Evolutionary conservation across 805 yeast species (phyloP), one percentile per base, ranked within the genome.

Genomic region (Kluyveromyces aestuarii): DNA sequence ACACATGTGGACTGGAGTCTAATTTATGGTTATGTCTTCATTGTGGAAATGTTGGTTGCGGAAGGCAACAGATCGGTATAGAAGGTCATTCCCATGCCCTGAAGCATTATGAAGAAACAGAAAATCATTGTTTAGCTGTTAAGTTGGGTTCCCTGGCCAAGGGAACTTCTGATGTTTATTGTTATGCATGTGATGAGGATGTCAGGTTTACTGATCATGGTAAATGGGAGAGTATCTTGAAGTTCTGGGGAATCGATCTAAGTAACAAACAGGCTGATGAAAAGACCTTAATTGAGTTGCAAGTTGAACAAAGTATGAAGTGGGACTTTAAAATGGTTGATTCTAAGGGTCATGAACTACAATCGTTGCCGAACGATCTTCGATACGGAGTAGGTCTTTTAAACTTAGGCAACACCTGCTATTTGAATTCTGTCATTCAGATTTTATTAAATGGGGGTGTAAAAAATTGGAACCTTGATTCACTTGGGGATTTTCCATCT

Each of bases 11-110:
- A 1, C 70, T 93, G 54, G 65, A 68, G 30, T 85, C 82, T 54
- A 93, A 93, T 62, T 67, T 93, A 43, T 93, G 99, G 99, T 72
- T 93, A 16, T 93, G 99, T 70, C 68, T 93, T 42, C 77, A 77
- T 44, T 93, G 99, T 74, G 99, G 99, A 1, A 69, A 76, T n/a
- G 58, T 89, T 10, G 96, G 96, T 5, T 93, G 99, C 69, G 99
- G 99, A 6, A 73, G 99, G 54, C 81, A 82, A 33, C 99, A 93
- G 66, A 87, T 86, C 61, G 99, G 98, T 36, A 79, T 85, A 11
- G 84, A 89, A n/a, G 99, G 99, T 6, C 80, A 91, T 61, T 82
- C 96, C 0, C 99, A 93, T 64, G 98, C 96, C 0, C 69, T 91
- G 50, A 62, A 66, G 0, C 99, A 93, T 66, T 82, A 64, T 59